Evolutionary conservation across 768 basidiomycete species (phyloP).

Genomic region (Cyathus striatus): DNA sequence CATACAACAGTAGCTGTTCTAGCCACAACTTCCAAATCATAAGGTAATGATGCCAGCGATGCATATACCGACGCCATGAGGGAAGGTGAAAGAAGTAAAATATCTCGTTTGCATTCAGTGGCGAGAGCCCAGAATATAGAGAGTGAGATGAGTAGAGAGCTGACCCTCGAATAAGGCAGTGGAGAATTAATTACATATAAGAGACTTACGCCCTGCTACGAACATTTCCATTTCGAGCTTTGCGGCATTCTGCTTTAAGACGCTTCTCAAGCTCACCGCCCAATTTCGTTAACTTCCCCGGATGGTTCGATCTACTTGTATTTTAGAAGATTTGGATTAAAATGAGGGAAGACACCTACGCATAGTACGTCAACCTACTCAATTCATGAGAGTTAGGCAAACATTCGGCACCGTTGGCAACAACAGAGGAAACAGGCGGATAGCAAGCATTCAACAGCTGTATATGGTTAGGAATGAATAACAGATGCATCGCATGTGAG

Average conservation of each 20-base stretch:
- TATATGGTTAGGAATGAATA: slow-evolving; percentile 81
- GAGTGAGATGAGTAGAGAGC: slow-evolving; percentile 78
- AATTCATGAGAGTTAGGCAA: slow-evolving; percentile 82
- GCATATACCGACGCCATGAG: slow-evolving; percentile 62
- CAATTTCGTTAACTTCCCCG: slow-evolving; percentile 75
- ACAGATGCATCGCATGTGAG: slow-evolving; percentile 47
- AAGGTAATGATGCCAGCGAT: slow-evolving; percentile 46
- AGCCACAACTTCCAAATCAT: slow-evolving; percentile 72
- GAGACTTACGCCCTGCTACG: slow-evolving; percentile 72
- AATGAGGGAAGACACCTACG: slow-evolving; percentile 26
- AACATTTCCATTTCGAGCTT: slow-evolving; percentile 69
- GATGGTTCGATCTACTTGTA: slow-evolving; percentile 58
- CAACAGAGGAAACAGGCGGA: slow-evolving; percentile 69
- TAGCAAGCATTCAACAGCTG: slow-evolving; percentile 84
- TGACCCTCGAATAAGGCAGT: slow-evolving; percentile 19
- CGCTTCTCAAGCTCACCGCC: slow-evolving; percentile 75
- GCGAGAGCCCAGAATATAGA: slow-evolving; percentile 78
- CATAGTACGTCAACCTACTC: slow-evolving; percentile 82
- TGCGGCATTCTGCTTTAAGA: slow-evolving; percentile 55
- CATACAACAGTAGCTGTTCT: slow-evolving; percentile 78
- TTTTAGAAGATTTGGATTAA: slow-evolving; percentile 2
- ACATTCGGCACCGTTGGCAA: slow-evolving; percentile 72
- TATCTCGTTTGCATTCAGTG: slow-evolving; percentile 83
- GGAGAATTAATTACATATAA: slow-evolving; percentile 1
- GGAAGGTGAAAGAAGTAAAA: slow-evolving; percentile 66